Evolutionary conservation across 2,329 filamentous ascomycete genomes (phyloP), one percentile per base, ranked within the genome.

Genomic region (Teratosphaeria pseudoeucalypti): DNA sequence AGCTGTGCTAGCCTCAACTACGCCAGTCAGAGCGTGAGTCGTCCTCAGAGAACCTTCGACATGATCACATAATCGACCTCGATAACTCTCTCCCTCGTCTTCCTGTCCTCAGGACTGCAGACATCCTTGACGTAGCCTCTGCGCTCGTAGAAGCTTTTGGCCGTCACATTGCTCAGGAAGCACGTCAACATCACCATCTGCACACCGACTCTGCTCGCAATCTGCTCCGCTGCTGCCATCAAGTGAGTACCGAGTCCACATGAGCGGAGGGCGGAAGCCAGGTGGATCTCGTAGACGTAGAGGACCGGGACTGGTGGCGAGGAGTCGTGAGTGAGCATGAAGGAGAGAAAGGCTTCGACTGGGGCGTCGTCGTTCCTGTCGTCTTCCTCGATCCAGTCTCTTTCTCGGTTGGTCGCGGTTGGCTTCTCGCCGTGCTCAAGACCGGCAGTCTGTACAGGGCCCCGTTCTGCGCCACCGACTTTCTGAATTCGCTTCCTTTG

Each of bases 241-340:
- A 92, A 76, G 12, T 79, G 73, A 12, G 69, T 76, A 1, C 85
- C 87, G 2, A 92, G 74, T 0, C 88, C 87, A 14, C 71, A 83
- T 75, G 85, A 79, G 64, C 82, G 81, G 4, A 88, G 70, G 1
- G 76, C 73, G 1, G 78, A 73, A 43, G 77, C 73, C 2, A 92
- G 79, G 68, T 92, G 88, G 39, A 92, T 83, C 73, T 92, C 88
- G 70, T 91, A 92, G 71, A 88, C 86, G 72, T 91, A 92, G 23
- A 90, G 70, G 2, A 91, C 87, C 0, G 84, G 78, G 60, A 83
- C 75, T 1, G 79, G 79, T n/a, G 70, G 70, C n/a, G 69, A 56
- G 55, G 84, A 82, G 68, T 89, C 86, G 68, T 82, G 82, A 1
- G 85, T 87, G n/a, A 87, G 81, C 85, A 88, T 86, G 67, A 89